These are phyloP conservation scores for Aureobasidium sp. DNA, from an alignment of 2,329 filamentous ascomycete genomes.

Conservation along the genomic window DNA sequence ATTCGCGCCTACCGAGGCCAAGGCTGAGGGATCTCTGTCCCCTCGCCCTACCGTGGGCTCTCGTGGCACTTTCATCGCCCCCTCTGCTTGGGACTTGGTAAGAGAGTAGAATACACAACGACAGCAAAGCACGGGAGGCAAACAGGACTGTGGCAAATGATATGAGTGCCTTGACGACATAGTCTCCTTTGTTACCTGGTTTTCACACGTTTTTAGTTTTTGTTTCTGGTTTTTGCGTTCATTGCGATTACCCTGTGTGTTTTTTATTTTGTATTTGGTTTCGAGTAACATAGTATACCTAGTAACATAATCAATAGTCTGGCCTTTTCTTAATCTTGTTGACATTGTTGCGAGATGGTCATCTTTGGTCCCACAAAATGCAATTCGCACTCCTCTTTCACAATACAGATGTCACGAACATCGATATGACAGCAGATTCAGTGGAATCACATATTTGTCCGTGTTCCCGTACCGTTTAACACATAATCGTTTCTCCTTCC, in stretches of 20 bases:
- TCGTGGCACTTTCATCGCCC: background rate
- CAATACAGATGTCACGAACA: too few relatives aligned
- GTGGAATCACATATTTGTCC: too few relatives aligned
- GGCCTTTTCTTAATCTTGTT: too few relatives aligned
- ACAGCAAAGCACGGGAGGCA: background rate
- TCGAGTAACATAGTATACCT: too few relatives aligned
- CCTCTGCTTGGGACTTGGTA: slow-evolving; percentile 6
- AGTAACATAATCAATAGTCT: too few relatives aligned
- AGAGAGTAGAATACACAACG: background rate
- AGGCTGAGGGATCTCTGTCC: background rate
- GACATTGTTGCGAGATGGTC: too few relatives aligned
- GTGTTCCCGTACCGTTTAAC: too few relatives aligned
- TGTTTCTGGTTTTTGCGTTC: background rate
- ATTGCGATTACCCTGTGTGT: slow-evolving; percentile 4
- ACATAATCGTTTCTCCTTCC: too few relatives aligned
- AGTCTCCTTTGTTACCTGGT: background rate
- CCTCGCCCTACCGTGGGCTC: background rate
- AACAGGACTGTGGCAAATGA: background rate
- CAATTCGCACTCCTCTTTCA: too few relatives aligned
- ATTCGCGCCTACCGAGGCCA: background rate
- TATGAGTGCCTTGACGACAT: background rate
- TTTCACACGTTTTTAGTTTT: background rate
- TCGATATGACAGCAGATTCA: too few relatives aligned
- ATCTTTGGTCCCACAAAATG: too few relatives aligned
- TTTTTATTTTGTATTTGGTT: background rate